Evolutionary conservation across 1,139 yeast genomes (phyloP).

Genomic region (Pichia sp.): DNA sequence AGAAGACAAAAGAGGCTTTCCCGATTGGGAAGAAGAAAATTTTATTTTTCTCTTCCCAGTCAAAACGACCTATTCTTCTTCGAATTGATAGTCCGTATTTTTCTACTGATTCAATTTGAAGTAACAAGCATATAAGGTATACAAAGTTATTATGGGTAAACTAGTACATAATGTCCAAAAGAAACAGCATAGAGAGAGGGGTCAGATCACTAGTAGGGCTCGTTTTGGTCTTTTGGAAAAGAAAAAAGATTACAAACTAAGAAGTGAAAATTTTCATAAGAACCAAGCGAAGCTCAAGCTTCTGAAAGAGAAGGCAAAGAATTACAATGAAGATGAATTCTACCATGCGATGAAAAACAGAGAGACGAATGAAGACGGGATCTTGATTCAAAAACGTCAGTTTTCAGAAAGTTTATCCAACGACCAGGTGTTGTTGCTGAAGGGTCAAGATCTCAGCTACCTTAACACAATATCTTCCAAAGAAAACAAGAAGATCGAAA

Average conservation of each 20-base stretch:
- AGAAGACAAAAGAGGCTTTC: background rate
- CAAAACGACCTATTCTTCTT: background rate
- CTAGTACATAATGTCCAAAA: slow-evolving; percentile 87
- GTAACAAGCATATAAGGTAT: too few species aligned
- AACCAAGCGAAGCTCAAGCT: slow-evolving; percentile 82
- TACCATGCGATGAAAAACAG: slow-evolving; percentile 84
- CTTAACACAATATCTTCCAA: slow-evolving; percentile 69
- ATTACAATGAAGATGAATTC: slow-evolving; percentile 92
- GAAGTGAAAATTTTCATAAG: slow-evolving; percentile 85
- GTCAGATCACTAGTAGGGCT: slow-evolving; percentile 73
- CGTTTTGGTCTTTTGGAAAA: slow-evolving; percentile 84
- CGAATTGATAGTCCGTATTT: background rate
- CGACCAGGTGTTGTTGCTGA: slow-evolving; percentile 76
- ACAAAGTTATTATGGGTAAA: slow-evolving; percentile 57
- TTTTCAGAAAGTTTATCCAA: slow-evolving; percentile 52
- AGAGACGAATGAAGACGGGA: slow-evolving; percentile 64
- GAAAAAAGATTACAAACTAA: slow-evolving; percentile 86
- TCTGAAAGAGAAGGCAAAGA: slow-evolving; percentile 65
- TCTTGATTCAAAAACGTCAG: slow-evolving; percentile 63
- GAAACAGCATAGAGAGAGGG: slow-evolving; percentile 91
- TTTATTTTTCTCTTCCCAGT: background rate
- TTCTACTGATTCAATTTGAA: background rate
- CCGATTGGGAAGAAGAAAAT: slow-evolving; percentile 8
- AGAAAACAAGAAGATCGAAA: slow-evolving; percentile 63
- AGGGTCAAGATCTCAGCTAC: slow-evolving; percentile 87